These are phyloP conservation scores for Phylloporus arenicola DNA, from an alignment of 768 basidiomycete genomes.

Conservation along the genomic window DNA sequence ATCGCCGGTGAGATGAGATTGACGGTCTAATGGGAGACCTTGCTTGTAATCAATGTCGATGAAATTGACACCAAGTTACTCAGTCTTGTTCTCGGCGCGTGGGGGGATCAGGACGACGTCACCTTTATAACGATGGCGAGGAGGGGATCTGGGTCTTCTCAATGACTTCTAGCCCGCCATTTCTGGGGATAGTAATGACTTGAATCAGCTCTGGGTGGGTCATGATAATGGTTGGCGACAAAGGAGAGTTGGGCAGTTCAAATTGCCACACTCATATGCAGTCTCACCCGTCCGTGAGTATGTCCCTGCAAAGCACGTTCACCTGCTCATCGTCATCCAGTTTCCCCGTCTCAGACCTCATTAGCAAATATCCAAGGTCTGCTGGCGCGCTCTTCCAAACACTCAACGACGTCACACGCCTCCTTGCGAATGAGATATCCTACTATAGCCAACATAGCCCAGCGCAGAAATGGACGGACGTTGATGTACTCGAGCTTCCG, in stretches of 20 bases:
- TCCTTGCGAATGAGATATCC: no score
- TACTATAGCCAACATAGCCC: no score
- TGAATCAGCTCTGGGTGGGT: conserved; percentile 52
- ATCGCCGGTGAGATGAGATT: neutral
- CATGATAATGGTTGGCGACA: conserved; percentile 31
- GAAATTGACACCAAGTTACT: conserved; percentile 82
- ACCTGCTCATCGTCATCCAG: conserved; percentile 27
- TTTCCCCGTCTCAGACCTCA: conserved; percentile 42
- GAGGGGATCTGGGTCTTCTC: conserved; percentile 61
- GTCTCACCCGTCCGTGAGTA: conserved; percentile 23
- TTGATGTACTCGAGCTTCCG: conserved; percentile 58
- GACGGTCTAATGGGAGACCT: conserved; percentile 8
- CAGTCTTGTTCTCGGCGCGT: conserved; percentile 38
- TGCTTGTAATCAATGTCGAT: conserved; percentile 81
- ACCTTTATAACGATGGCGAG: conserved; percentile 53
- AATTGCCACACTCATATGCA: conserved; percentile 8
- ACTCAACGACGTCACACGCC: conserved; percentile 68
- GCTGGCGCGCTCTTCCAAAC: conserved; percentile 65
- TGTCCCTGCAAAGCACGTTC: neutral
- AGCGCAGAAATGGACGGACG: conserved; percentile 72
- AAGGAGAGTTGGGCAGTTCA: no score
- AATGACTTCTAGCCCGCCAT: conserved; percentile 74
- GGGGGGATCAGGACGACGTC: neutral
- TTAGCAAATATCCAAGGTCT: conserved; percentile 57
- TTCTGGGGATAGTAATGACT: conserved; percentile 67